These are phyloP conservation scores for Leccinum broughii DNA, from an alignment of 768 basidiomycete genomes.

Conservation along the genomic window DNA sequence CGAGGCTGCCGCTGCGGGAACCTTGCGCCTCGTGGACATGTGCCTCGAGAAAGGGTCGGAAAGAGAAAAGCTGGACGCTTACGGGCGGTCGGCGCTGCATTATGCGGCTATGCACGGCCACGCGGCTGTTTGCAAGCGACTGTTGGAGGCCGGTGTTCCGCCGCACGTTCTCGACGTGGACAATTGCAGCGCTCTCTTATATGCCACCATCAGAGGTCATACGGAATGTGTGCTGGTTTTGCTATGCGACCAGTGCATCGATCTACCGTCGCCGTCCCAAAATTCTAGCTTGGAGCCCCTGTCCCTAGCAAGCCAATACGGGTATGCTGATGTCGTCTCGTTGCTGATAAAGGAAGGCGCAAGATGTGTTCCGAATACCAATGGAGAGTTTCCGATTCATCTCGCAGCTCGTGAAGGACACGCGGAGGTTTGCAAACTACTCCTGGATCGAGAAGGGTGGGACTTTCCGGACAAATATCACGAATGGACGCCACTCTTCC, in stretches of 20 bases:
- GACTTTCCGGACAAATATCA: slow-evolving; percentile 94
- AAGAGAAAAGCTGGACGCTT: slow-evolving; percentile 79
- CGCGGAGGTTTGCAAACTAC: slow-evolving; percentile 73
- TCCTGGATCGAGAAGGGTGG: slow-evolving; percentile 75
- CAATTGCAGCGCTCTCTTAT: slow-evolving; percentile 91
- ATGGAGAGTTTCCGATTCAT: slow-evolving; percentile 97
- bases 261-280: slow-evolving; percentile 55
- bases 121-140: slow-evolving; percentile 66
- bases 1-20: slow-evolving; percentile 87
- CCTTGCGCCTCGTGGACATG: slow-evolving; percentile 70
- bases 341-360: slow-evolving; percentile 79
- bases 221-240: slow-evolving; percentile 83
- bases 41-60: slow-evolving; percentile 75
- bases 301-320: slow-evolving; percentile 87
- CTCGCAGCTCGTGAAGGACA: slow-evolving; percentile 94
- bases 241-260: slow-evolving; percentile 67
- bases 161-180: slow-evolving; percentile 83
- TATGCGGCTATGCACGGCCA: slow-evolving; percentile 96
- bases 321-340: slow-evolving; percentile 79
- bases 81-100: slow-evolving; percentile 91
- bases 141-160: slow-evolving; percentile 68
- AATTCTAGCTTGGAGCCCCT: slow-evolving; percentile 80
- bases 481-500: slow-evolving; percentile 97
- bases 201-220: slow-evolving; percentile 86
- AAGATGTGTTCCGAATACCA: slow-evolving; percentile 79